phyloP scores from a whole-genome alignment of 2,329 filamentous ascomycete species.

The Elsinoe necatrix region DNA sequence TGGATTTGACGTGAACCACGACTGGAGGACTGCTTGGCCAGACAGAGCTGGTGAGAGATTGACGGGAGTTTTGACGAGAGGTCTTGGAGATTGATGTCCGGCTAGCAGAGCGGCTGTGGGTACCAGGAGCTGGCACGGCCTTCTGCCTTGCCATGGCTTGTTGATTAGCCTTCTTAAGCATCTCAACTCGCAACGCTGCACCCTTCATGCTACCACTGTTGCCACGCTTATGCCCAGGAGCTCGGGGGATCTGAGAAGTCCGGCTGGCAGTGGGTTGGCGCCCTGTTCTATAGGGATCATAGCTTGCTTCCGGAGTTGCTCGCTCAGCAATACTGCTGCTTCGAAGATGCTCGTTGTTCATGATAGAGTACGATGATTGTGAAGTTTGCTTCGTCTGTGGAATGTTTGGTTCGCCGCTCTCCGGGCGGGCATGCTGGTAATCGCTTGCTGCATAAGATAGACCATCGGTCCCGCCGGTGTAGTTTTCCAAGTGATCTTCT shows the following conservation, averaged over 20 bases:
- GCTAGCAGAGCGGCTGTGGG: conserved; percentile 22
- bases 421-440: conserved; percentile 64
- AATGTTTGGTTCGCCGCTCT: conserved; percentile 28
- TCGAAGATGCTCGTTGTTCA: conserved; percentile 46
- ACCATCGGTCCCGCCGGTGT: conserved; percentile 55
- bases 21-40: conserved; percentile 42
- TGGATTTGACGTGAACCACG: conserved; percentile 21
- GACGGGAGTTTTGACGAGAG: conserved; percentile 23
- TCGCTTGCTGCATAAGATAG: conserved; percentile 82
- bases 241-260: conserved; percentile 43
- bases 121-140: conserved; percentile 1
- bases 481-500: conserved; percentile 79
- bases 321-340: conserved; percentile 42
- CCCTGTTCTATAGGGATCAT: conserved; percentile 59
- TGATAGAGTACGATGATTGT: conserved; percentile 49
- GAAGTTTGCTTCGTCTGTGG: conserved; percentile 34
- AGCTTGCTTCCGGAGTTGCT: conserved; percentile 47
- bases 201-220: conserved; percentile 15
- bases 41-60: conserved; percentile 40
- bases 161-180: conserved; percentile 26
- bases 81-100: conserved; percentile 20
- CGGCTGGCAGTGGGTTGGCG: conserved; percentile 31
- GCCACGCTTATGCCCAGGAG: conserved; percentile 12
- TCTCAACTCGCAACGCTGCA: conserved; percentile 28
- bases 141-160: conserved; percentile 11